Evolutionary conservation across 148 eudicot species (phyloP).

Genomic region (Cornus florida): DNA sequence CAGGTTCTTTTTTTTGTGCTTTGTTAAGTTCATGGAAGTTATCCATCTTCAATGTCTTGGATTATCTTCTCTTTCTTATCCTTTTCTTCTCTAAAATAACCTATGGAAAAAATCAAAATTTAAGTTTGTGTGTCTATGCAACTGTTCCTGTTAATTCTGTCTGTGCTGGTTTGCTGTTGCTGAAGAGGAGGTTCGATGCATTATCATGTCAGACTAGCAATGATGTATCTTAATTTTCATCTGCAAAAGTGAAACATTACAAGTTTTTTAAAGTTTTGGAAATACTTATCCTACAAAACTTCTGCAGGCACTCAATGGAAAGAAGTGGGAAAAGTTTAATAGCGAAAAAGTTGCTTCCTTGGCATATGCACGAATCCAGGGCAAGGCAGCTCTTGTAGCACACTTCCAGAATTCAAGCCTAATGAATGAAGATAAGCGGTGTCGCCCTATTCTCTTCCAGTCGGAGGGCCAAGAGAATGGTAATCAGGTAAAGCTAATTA

Average conservation of each 20-base stretch:
- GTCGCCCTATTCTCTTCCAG: conserved; percentile 57
- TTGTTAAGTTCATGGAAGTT: neutral
- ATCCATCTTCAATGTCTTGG: neutral
- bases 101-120: too few species aligned
- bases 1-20: conserved; percentile 32
- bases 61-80: neutral
- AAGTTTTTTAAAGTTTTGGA: neutral
- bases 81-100: too few species aligned
- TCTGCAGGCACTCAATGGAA: conserved; percentile 54
- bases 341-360: conserved; percentile 64
- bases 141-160: neutral
- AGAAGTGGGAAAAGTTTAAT: conserved; percentile 63
- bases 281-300: conserved; percentile 5
- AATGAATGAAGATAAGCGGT: conserved; percentile 62
- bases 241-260: neutral
- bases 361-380: conserved; percentile 63
- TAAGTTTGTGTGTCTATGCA: too few species aligned
- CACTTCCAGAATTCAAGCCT: conserved; percentile 64
- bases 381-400: conserved; percentile 47
- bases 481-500: conserved; percentile 35
- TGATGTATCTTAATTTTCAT: neutral
- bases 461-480: conserved; percentile 46
- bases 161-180: neutral
- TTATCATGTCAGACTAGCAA: neutral
- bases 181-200: neutral